Conservation (phyloP, 768 basidiomycete genomes). For the Trametes cinnabarina region DNA sequence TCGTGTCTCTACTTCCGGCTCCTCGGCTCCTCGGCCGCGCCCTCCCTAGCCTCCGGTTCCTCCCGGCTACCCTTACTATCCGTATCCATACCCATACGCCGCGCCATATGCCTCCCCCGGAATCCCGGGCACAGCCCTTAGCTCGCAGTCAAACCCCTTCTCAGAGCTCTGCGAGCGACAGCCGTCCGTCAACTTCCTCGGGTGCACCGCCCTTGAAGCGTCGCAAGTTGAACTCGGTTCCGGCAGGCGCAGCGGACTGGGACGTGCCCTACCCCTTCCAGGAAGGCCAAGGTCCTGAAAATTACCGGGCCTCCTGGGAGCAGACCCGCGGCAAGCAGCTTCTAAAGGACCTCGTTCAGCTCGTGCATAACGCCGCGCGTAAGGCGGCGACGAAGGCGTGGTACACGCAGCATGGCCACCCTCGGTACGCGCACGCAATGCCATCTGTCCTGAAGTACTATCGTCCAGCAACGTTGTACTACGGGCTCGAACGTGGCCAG, state of each 20-base stretch:
- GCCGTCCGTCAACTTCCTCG: constrained; percentile 6
- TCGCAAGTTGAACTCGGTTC: constrained; percentile 63
- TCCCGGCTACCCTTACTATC: constrained; percentile 6
- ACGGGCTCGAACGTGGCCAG: constrained; percentile 27
- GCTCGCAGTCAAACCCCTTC: background rate
- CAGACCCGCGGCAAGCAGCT: constrained; percentile 60
- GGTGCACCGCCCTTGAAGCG: constrained; percentile 45
- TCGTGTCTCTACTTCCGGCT: constrained; percentile 62
- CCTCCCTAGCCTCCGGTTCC: constrained; percentile 7
- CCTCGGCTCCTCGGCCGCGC: constrained; percentile 41
- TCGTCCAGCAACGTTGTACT: constrained; percentile 33
- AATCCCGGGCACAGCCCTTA: constrained; percentile 1
- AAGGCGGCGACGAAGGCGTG: constrained; percentile 61
- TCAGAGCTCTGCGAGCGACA: background rate
- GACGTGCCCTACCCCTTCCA: constrained; percentile 78
- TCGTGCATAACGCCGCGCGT: constrained; percentile 58
- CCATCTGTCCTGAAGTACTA: constrained; percentile 32
- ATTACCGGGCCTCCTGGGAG: constrained; percentile 67
- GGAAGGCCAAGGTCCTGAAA: constrained; percentile 65
- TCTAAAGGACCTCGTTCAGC: constrained; percentile 54
- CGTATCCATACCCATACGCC: background rate
- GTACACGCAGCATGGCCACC: constrained; percentile 12
- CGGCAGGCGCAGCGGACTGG: constrained; percentile 81
- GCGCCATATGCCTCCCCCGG: too few species aligned
- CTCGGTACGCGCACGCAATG: constrained; percentile 12